Base-by-base conservation (phyloP, 179 eudicot species). In the Dionaea muscipula region DNA sequence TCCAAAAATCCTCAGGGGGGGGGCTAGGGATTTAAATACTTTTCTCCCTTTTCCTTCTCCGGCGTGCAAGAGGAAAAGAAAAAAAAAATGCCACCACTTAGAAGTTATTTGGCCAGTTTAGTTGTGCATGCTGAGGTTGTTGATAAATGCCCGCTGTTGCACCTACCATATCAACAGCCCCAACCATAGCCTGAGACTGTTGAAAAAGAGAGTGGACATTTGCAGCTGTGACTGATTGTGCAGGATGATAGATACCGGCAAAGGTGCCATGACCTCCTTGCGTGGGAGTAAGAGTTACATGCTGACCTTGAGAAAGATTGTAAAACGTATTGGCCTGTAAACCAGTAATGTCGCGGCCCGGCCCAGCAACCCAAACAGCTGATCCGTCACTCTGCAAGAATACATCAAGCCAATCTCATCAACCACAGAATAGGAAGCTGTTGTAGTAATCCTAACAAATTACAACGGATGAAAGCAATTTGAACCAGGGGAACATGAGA, bases 51-150 rank as follows among this genome's bases (percentile, higher is more conserved):
- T 39, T 39, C 43, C 43, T 16, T 39, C 12, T 9, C 17, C 12
- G 15, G 15, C 4, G 15, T 12, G 43, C 15, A 4, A 31, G 47
- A 18, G 22, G 22, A 43, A n/a, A 0, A 2, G 47, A 43, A 43
- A 18, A 43, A 18, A 4, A 15, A n/a, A n/a, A n/a, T n/a, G 20
- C 7, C 20, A 39, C 78, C 75, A 7, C 82, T 80, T 62, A 86
- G 69, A 73, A 84, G 67, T 74, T 86, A 59, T 67, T 84, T 6
- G 86, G 83, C 95, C 93, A 84, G 56, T 78, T 81, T 44, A 78
- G 60, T 44, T 75, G 85, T 62, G 86, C 47, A 36, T 80, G 89
- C 64, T 79, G 94, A 45, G 84, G 78, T 60, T 78, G 95, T 74
- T 82, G 96, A 67, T 80, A 82, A 26, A 76, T 70, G 55, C 22